Base-by-base conservation (phyloP, 2,329 filamentous ascomycete species). In the Claviceps citrina region DNA sequence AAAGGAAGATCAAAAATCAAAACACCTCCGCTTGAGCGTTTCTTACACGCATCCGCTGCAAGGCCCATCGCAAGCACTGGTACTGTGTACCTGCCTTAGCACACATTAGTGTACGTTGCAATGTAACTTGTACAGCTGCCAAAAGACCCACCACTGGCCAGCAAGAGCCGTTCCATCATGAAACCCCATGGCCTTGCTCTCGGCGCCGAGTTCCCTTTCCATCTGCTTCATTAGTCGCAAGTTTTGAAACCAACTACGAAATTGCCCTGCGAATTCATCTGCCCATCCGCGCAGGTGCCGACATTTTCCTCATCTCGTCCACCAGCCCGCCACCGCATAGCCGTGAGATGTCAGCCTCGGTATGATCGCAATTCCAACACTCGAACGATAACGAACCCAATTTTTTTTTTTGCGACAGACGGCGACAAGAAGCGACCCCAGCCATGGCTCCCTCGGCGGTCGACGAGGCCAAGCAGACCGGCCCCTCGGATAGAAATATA, bases 381-480 rank as follows among this genome's bases (percentile, higher is more conserved):
- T n/a, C n/a, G n/a, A n/a, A n/a, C n/a, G n/a, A n/a, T n/a, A n/a
- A n/a, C n/a, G n/a, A n/a, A n/a, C n/a, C n/a, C n/a, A n/a, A n/a
- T n/a, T n/a, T n/a, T n/a, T n/a, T n/a, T n/a, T n/a, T 37, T 45
- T 38, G 38, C 43, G 25, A 43, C 43, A 18, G 31, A 15, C 32
- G 20, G 19, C 32, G 34, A 27, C 9, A 38, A 37, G 40, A 44
- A 34, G 40, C 41, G 54, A n/a, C n/a, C 36, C 39, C 38, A 25
- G 53, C 35, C 46, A 74, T 74, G 70, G 64, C 70, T 47, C 71
- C 71, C 43, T 69, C 71, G 39, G 72, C 67, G 26, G 59, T 67
- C 48, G 69, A 68, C 47, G 62, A 62, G 44, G 59, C 61, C 38
- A 55, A 54, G 46, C 51, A 56, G 45, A 53, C 51, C 50, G 46